Percentiles rank a stretch among this genome's conserved stretches.
Conservation (phyloP, 2,329 filamentous ascomycete genomes). For the Lecanosticta acicola region DNA sequence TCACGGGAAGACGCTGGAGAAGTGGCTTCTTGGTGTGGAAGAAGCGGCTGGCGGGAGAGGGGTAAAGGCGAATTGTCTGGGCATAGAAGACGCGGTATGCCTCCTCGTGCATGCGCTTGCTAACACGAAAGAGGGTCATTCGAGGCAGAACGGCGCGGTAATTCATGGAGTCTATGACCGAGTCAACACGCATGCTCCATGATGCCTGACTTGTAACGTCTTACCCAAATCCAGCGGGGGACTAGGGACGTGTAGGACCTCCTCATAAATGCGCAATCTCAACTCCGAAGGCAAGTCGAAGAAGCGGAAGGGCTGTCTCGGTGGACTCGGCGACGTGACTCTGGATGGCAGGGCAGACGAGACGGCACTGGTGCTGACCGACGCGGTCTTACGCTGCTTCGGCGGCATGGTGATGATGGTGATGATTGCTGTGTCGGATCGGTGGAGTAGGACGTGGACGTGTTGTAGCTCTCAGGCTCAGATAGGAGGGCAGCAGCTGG, state of each 20-base stretch:
- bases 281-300: slow-evolving; percentile 64
- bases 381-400: slow-evolving; percentile 10
- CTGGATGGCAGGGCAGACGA: slow-evolving; percentile 22
- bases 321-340: slow-evolving; percentile 19
- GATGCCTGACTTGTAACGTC: no score
- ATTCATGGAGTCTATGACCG: slow-evolving; percentile 58
- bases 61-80: slow-evolving; percentile 61
- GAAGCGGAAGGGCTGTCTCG: slow-evolving; percentile 53
- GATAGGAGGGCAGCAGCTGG: not conserved
- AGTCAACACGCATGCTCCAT: slow-evolving; percentile 3
- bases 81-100: slow-evolving; percentile 62
- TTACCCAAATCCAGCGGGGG: slow-evolving; percentile 54
- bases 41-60: slow-evolving; percentile 57
- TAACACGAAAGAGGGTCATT: slow-evolving; percentile 57
- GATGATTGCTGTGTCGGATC: slow-evolving; percentile 1
- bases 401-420: not conserved
- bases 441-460: not conserved
- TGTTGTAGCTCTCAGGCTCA: not conserved
- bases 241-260: slow-evolving; percentile 53
- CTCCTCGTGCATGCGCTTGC: slow-evolving; percentile 57
- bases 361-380: slow-evolving; percentile 19
- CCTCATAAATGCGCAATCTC: slow-evolving; percentile 62
- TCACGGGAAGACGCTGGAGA: slow-evolving; percentile 58
- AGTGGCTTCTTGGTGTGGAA: slow-evolving; percentile 70
- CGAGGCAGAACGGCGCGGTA: slow-evolving; percentile 54